Evolutionary conservation across 148 eudicot genomes (phyloP).

Genomic region (Rhododendron henanense): DNA sequence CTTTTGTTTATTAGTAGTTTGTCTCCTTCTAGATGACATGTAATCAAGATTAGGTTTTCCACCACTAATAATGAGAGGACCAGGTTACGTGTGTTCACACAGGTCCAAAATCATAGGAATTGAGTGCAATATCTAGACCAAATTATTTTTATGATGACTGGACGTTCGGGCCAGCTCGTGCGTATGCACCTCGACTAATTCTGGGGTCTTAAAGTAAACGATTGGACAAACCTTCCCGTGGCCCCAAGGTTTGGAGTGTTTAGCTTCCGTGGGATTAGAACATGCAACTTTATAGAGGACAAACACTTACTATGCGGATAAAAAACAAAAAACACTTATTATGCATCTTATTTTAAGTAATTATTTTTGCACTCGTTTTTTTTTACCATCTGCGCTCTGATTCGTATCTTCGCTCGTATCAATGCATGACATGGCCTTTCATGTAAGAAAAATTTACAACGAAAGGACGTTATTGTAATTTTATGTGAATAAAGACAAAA

Average conservation of each 20-base stretch:
- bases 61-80: slow-evolving; percentile 16
- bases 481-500: background rate
- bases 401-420: too few species aligned
- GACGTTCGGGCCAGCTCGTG: background rate
- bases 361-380: background rate
- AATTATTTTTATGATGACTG: slow-evolving; percentile 6
- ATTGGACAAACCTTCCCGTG: background rate
- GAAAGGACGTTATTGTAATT: background rate
- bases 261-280: background rate
- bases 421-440: too few species aligned
- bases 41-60: slow-evolving; percentile 20
- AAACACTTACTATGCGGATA: background rate
- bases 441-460: too few species aligned
- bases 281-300: background rate
- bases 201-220: too few species aligned
- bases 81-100: background rate
- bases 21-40: slow-evolving; percentile 26
- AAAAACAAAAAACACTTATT: too few species aligned
- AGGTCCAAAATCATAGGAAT: slow-evolving; percentile 17
- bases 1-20: slow-evolving; percentile 19
- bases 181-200: background rate
- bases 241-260: too few species aligned
- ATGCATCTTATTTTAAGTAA: background rate
- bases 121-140: slow-evolving; percentile 23
- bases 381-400: background rate